Evolutionary conservation across 176 grass and related monocot genomes (phyloP).

Genomic region (Miscanthus lutarioriparius): DNA sequence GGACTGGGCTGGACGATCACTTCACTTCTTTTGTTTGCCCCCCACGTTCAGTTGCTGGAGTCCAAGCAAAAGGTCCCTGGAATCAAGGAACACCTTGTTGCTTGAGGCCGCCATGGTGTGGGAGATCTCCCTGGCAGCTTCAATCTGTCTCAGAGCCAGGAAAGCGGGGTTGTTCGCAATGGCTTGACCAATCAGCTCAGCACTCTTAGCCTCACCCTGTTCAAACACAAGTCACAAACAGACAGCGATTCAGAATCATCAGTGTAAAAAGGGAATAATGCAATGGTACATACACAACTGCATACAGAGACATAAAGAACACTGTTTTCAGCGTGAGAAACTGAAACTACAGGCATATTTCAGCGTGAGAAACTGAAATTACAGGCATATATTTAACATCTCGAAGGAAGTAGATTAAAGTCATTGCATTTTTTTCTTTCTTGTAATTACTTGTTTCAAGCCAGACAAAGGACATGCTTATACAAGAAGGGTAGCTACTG

Average conservation of each 20-base stretch:
- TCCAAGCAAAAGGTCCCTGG: conserved; percentile 72
- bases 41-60: conserved; percentile 56
- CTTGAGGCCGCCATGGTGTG: conserved; percentile 72
- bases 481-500: not conserved
- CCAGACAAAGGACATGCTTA: not conserved
- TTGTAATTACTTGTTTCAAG: not conserved
- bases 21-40: conserved; percentile 51
- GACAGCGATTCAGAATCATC: too few relatives aligned
- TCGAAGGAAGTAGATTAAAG: too few relatives aligned
- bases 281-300: too few relatives aligned
- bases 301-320: too few relatives aligned
- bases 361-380: too few relatives aligned
- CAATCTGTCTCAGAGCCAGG: conserved; percentile 71
- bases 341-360: too few relatives aligned
- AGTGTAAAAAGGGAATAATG: too few relatives aligned
- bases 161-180: conserved; percentile 87
- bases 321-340: too few relatives aligned
- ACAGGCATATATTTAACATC: too few relatives aligned
- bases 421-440: not conserved
- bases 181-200: conserved; percentile 82
- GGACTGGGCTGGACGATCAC: not conserved
- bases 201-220: conserved; percentile 93
- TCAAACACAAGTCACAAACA: too few relatives aligned
- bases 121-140: conserved; percentile 83
- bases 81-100: conserved; percentile 82